phyloP scores from a whole-genome alignment of 2,329 filamentous ascomycete genomes.

The Didymellaceae sp. region DNA sequence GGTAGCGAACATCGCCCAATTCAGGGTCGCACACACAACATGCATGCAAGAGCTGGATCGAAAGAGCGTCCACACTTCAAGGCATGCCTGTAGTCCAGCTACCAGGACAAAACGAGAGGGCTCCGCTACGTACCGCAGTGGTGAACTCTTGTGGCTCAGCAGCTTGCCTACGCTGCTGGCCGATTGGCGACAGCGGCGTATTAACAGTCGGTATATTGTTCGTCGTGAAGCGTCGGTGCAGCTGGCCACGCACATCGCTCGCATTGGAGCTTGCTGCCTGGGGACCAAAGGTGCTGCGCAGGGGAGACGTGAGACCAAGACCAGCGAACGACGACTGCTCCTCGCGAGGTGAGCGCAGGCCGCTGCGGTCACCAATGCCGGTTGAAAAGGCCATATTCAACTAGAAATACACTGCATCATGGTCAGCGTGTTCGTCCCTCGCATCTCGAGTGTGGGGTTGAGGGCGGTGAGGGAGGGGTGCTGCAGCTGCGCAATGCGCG shows the following conservation, averaged over 20 bases:
- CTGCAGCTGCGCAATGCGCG: conserved; percentile 22
- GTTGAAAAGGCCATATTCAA: conserved; percentile 68
- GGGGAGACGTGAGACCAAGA: conserved; percentile 67
- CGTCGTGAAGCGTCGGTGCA: conserved; percentile 93
- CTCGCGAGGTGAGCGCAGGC: conserved; percentile 77
- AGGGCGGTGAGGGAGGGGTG: conserved; percentile 44
- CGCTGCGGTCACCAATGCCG: conserved; percentile 70
- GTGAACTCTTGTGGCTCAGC: conserved; percentile 62
- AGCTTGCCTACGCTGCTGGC: conserved; percentile 61
- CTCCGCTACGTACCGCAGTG: conserved; percentile 57
- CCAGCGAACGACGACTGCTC: conserved; percentile 73
- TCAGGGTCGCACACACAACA: conserved; percentile 1
- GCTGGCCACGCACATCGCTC: conserved; percentile 74
- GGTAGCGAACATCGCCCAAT: conserved; percentile 1
- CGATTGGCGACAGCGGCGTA: conserved; percentile 68
- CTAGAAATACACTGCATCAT: conserved; percentile 48
- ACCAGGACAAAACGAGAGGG: conserved; percentile 21
- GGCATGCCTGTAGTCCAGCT: not conserved
- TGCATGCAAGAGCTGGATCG: not conserved
- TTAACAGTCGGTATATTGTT: conserved; percentile 81
- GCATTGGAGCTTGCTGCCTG: conserved; percentile 34
- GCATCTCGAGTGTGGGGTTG: conserved; percentile 40
- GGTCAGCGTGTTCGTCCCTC: conserved; percentile 37
- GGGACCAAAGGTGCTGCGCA: conserved; percentile 66
- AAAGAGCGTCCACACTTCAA: not conserved